Base-by-base conservation (phyloP, 331 rosid species). In the Saraca asoca region DNA sequence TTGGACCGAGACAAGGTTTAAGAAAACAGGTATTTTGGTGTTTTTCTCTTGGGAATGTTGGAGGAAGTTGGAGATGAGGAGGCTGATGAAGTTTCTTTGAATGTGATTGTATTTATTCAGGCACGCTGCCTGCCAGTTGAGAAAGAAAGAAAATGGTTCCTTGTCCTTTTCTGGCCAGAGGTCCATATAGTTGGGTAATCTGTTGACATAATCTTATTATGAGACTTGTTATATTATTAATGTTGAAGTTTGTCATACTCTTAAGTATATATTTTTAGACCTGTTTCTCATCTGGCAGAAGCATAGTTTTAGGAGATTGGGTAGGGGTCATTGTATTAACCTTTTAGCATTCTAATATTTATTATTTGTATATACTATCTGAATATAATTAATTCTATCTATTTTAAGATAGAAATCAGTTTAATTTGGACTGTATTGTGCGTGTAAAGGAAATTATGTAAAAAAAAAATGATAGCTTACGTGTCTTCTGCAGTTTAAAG, bases 111-210 rank as follows among this genome's bases (percentile, higher is more conserved):
- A 80, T 72, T 80, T 82, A 73, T 87, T 64, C 51, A 44, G 51
- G 57, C n/a, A 19, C 2, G 63, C 44, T 13, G 61, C 44, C 63
- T 24, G 2, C 31, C 1, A 34, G 80, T 59, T 66, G 53, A 50
- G 79, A 48, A 58, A 56, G 42, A 58, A 75, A 54, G 64, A 73
- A 62, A 39, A 50, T 31, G 49, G 24, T 58, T 19, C n/a, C 19
- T 58, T 69, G 79, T 77, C 77, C 1, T 76, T 76, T 81, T 75
- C 66, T 76, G 76, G 70, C 55, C 71, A 60, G 55, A 6, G 42
- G 44, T 64, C 78, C 37, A 46, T 57, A n/a, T 69, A 65, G 81
- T 75, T 78, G 79, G 79, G 78, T 81, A 50, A 72, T 65, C 81
- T 60, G 73, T 72, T 49, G 73, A 64, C 73, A 72, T 61, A n/a